A percentile compares a stretch with the other conserved stretches of the same genome.
These are phyloP conservation scores for Mycogone perniciosa DNA, from an alignment of 2,329 filamentous ascomycete genomes.

Conservation along the genomic window DNA sequence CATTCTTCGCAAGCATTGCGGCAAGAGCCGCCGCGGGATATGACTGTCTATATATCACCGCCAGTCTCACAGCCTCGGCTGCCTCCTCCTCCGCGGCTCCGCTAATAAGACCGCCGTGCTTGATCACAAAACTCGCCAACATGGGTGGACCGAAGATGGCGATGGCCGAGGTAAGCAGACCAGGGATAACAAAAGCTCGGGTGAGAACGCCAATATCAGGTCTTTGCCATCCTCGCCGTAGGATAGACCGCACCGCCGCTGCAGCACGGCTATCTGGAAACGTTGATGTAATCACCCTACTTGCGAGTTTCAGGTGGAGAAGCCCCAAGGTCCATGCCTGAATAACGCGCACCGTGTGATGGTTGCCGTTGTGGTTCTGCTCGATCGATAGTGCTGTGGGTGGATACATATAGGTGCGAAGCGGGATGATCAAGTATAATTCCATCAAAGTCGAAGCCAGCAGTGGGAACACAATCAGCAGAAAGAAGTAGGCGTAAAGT, in stretches of 20 bases:
- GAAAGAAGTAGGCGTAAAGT: slow-evolving; percentile 67
- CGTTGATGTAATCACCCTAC: slow-evolving; percentile 61
- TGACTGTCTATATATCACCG: slow-evolving; percentile 49
- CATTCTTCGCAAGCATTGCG: slow-evolving; percentile 36
- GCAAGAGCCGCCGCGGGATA: slow-evolving; percentile 62
- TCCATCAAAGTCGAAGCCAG: slow-evolving; percentile 76
- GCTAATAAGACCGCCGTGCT: slow-evolving; percentile 17
- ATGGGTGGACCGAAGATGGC: slow-evolving; percentile 60
- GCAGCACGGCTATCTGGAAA: slow-evolving; percentile 66
- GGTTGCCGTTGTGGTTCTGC: slow-evolving; percentile 22
- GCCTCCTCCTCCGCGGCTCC: slow-evolving; percentile 22
- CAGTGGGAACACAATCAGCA: slow-evolving; percentile 74
- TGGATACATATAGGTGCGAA: slow-evolving; percentile 68
- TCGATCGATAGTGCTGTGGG: slow-evolving; percentile 24
- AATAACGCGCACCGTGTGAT: slow-evolving; percentile 75
- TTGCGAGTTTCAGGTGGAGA: slow-evolving; percentile 76
- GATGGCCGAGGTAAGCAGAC: slow-evolving; percentile 51
- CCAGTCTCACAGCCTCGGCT: slow-evolving; percentile 23
- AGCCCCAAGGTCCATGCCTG: slow-evolving; percentile 93
- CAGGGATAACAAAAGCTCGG: slow-evolving; percentile 77
- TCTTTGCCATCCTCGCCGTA: slow-evolving; percentile 68
- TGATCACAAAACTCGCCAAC: slow-evolving; percentile 39
- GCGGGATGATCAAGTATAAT: slow-evolving; percentile 79
- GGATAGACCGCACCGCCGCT: slow-evolving; percentile 65
- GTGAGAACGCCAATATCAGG: slow-evolving; percentile 77